These are phyloP conservation scores for Clarireedia paspali DNA, from an alignment of 2,329 filamentous ascomycete species.

Conservation along the genomic window DNA sequence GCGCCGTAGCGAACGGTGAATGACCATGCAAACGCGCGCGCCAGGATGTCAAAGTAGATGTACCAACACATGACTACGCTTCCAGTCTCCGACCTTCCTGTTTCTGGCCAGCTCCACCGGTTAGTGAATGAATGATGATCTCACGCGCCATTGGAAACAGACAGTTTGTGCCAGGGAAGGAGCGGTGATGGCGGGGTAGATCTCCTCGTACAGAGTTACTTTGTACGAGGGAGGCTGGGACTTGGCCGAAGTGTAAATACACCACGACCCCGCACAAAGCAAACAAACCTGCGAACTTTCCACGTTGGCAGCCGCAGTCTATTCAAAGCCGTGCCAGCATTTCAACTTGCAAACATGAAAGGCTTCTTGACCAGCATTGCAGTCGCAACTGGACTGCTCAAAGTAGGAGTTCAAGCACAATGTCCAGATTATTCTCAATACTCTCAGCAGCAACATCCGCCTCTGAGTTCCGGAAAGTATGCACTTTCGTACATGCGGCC, in stretches of 20 bases:
- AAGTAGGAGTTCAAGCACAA: slow-evolving; percentile 11
- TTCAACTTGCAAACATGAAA: not conserved
- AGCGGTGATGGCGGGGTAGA: slow-evolving; percentile 6
- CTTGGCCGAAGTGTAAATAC: not conserved
- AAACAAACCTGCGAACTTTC: not conserved
- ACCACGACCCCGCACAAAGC: not conserved
- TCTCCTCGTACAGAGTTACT: not conserved
- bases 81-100: no score
- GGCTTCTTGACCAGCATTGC: not conserved
- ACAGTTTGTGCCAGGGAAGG: not conserved
- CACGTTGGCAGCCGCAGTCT: no score
- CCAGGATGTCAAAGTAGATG: no score
- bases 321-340: not conserved
- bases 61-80: no score
- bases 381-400: not conserved
- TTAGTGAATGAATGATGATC: not conserved
- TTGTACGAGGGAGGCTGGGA: not conserved
- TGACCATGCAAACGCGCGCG: no score
- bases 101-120: no score
- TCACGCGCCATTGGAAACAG: slow-evolving; percentile 2
- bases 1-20: no score
- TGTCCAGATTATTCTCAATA: slow-evolving; percentile 63
- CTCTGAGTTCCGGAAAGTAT: slow-evolving; percentile 69
- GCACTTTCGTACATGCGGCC: slow-evolving; percentile 77
- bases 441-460: slow-evolving; percentile 52